Percentiles rank a stretch among this genome's conserved stretches.
Evolutionary conservation across 1,284 basidiomycete species (phyloP).

Genomic region (Wallemia ichthyophaga): DNA sequence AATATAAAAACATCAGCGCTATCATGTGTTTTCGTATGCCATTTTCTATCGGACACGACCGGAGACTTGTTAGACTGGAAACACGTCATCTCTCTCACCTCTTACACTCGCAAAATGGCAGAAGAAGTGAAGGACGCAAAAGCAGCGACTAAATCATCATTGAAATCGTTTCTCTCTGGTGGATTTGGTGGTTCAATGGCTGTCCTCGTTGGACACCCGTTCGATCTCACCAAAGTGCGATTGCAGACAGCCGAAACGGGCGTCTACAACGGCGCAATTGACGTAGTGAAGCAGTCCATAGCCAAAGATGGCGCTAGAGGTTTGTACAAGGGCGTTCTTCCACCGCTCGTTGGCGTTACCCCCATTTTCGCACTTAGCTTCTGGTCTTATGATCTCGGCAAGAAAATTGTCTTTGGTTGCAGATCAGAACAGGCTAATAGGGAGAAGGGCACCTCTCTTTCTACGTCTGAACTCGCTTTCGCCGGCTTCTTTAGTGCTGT

Average conservation of each 20-base stretch:
- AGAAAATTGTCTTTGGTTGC: slow-evolving; percentile 45
- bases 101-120: background rate
- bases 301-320: slow-evolving; percentile 66
- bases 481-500: slow-evolving; percentile 88
- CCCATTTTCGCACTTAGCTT: slow-evolving; percentile 54
- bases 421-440: slow-evolving; percentile 19
- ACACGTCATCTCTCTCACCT: background rate
- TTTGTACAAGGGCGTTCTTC: slow-evolving; percentile 95
- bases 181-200: slow-evolving; percentile 67
- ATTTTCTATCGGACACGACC: background rate
- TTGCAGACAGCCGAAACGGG: slow-evolving; percentile 78
- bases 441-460: slow-evolving; percentile 31
- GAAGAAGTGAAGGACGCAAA: slow-evolving; percentile 1
- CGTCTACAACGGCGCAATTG: slow-evolving; percentile 66
- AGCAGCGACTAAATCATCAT: slow-evolving; percentile 19
- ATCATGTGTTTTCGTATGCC: background rate
- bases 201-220: slow-evolving; percentile 82
- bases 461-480: slow-evolving; percentile 53
- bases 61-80: background rate
- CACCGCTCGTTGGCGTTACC: slow-evolving; percentile 81
- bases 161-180: slow-evolving; percentile 65
- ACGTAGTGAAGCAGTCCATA: slow-evolving; percentile 71
- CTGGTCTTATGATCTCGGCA: slow-evolving; percentile 79
- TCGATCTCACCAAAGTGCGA: slow-evolving; percentile 86
- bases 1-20: too few relatives aligned